Percentiles rank a stretch among this genome's conserved stretches.
Evolutionary conservation across 345 rosid species (phyloP).

Genomic region (Hibiscus syriacus): DNA sequence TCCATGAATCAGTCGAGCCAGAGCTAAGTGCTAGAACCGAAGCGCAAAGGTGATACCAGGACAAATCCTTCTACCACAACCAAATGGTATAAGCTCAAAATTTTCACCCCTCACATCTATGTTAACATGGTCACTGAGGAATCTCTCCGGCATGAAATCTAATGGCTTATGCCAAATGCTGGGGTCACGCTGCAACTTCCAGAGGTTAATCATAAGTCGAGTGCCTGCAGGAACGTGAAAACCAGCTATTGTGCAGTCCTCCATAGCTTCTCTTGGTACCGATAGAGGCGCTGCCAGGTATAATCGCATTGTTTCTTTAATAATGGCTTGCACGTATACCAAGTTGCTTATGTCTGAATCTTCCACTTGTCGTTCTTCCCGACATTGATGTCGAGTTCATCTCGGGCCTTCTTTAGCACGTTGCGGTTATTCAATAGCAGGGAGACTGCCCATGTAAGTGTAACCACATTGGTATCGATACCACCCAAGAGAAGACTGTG

Average conservation of each 20-base stretch:
- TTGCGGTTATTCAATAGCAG: background rate
- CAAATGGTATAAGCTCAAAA: too few species aligned
- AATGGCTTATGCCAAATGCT: background rate
- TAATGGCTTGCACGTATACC: too few species aligned
- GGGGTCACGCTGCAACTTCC: background rate
- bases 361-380: background rate
- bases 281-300: background rate
- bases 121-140: background rate
- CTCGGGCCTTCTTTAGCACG: background rate
- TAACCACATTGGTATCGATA: background rate
- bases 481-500: background rate
- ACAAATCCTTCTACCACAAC: too few species aligned
- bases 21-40: too few species aligned
- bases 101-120: background rate
- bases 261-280: background rate
- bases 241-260: too few species aligned
- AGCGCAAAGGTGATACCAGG: too few species aligned
- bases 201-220: background rate
- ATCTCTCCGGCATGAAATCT: background rate
- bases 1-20: too few species aligned
- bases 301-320: too few species aligned
- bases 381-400: background rate
- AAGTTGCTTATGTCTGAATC: background rate
- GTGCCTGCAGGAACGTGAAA: background rate
- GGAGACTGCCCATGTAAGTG: too few species aligned